Evolutionary conservation across 2,329 filamentous ascomycete species (phyloP), one percentile per base, ranked within the genome.

Genomic region (Dactylonectria estremocensis): DNA sequence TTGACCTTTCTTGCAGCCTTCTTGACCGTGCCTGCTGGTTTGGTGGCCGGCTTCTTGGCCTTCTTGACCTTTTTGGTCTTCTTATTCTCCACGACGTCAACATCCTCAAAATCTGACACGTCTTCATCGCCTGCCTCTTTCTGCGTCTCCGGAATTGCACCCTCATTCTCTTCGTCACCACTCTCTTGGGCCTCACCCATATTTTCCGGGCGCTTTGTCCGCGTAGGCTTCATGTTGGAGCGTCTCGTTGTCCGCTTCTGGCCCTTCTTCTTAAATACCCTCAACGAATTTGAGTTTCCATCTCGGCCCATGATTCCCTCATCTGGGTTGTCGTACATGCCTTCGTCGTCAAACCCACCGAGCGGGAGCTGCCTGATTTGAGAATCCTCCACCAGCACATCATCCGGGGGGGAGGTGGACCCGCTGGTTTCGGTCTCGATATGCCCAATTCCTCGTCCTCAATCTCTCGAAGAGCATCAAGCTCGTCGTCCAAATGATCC

Each of bases 181-280:
- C 80, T 79, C 9, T 78, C 75, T 2, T 76, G 74, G 2, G 73
- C 70, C 0, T 61, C 76, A 3, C 66, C 73, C 46, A 79, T 77
- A 3, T 79, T 76, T 16, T 78, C 69, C 22, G 87, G 85, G 43
- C 89, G 85, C 74, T 86, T 87, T 7, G 78, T 77, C 62, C 83
- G 78, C 1, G 81, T 86, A 2, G 89, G 89, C 69, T 82, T 85
- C 83, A 92, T 93, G 67, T 91, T 94, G 62, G 88, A 86, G 54
- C 86, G 84, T 69, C 91, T 86, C 3, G 93, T 95, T 62, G 93
- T 94, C 68, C 93, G 86, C 84, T 96, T 96, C 78, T 93, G 88
- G 0, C 93, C 93, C 83, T 93, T 93, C 87, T 96, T 96, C 85
- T 95, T 95, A 84, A 88, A 95, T 1, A 89, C 80, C 61, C 86